These are phyloP conservation scores for Bondarzewia mesenterica DNA, from an alignment of 1,284 basidiomycete species.

Conservation along the genomic window DNA sequence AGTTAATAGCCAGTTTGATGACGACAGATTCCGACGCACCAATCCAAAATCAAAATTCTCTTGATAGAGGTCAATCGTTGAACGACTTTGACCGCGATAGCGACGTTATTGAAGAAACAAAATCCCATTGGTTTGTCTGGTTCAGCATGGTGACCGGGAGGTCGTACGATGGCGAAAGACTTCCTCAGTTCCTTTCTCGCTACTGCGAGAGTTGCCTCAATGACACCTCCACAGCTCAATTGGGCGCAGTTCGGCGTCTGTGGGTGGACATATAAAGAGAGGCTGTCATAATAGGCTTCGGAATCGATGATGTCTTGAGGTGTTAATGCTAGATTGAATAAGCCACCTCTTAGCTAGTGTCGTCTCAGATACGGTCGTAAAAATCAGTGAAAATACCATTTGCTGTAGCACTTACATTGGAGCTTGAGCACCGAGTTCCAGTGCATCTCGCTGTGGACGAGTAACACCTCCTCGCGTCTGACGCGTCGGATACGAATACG, in stretches of 20 bases:
- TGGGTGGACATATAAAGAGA: conserved; percentile 89
- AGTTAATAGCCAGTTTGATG: conserved; percentile 8
- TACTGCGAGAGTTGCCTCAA: conserved; percentile 86
- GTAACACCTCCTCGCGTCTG: conserved; percentile 68
- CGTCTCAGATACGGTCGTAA: conserved; percentile 11
- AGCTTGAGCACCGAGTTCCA: conserved; percentile 87
- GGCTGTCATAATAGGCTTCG: conserved; percentile 74
- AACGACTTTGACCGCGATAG: conserved; percentile 81
- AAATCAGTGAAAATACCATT: not conserved
- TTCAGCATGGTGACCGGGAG: conserved; percentile 98
- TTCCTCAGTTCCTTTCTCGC: conserved; percentile 79
- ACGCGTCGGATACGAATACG: conserved; percentile 72
- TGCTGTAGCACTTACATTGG: conserved; percentile 43
- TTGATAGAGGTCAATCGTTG: conserved; percentile 63
- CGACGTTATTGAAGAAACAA: conserved; percentile 99
- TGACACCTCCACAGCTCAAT: conserved; percentile 90
- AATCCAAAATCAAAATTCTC: conserved; percentile 90
- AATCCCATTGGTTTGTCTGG: conserved; percentile 98
- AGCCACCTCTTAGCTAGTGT: conserved; percentile 4
- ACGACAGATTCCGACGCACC: conserved; percentile 47
- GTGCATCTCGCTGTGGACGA: conserved; percentile 85
- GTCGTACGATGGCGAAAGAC: conserved; percentile 91
- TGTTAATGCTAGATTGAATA: conserved; percentile 45
- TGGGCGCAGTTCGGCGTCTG: conserved; percentile 81
- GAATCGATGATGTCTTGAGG: conserved; percentile 68